phyloP scores from a whole-genome alignment of 495 filamentous ascomycete species.

The Echria macrotheca region DNA sequence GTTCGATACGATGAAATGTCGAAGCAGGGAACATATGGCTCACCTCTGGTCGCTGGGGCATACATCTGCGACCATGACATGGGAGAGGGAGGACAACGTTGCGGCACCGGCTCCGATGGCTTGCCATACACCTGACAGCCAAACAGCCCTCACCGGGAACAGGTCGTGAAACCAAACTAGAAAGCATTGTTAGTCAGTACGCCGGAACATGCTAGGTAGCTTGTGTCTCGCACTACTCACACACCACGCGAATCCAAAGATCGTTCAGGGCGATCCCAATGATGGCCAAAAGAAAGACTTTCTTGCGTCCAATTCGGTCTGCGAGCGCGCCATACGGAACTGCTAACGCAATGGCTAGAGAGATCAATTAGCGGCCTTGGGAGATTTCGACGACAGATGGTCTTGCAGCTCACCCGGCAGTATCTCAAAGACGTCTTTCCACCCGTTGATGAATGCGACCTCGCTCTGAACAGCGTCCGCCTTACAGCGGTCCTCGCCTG shows the following conservation, averaged over 20 bases:
- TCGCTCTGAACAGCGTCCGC: slow-evolving; percentile 32
- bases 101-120: slow-evolving; percentile 49
- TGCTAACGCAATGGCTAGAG: slow-evolving; percentile 29
- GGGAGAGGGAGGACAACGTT: slow-evolving; percentile 43
- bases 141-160: slow-evolving; percentile 46
- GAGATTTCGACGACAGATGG: no score
- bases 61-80: slow-evolving; percentile 52
- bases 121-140: slow-evolving; percentile 46
- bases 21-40: background rate
- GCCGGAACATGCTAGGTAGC: no score
- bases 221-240: slow-evolving; percentile 3
- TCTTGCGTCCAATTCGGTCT: slow-evolving; percentile 42
- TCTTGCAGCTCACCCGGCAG: slow-evolving; percentile 34
- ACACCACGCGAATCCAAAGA: slow-evolving; percentile 30
- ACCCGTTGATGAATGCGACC: slow-evolving; percentile 35
- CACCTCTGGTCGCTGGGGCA: slow-evolving; percentile 33
- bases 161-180: slow-evolving; percentile 27
- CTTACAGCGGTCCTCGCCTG: background rate
- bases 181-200: no score
- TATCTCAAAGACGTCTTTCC: slow-evolving; percentile 35
- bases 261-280: slow-evolving; percentile 30
- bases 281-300: slow-evolving; percentile 31
- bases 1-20: background rate
- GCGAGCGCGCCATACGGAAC: slow-evolving; percentile 43
- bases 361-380: no score